phyloP scores from a whole-genome alignment of 2,329 filamentous ascomycete species.

The Colletotrichum filicis region DNA sequence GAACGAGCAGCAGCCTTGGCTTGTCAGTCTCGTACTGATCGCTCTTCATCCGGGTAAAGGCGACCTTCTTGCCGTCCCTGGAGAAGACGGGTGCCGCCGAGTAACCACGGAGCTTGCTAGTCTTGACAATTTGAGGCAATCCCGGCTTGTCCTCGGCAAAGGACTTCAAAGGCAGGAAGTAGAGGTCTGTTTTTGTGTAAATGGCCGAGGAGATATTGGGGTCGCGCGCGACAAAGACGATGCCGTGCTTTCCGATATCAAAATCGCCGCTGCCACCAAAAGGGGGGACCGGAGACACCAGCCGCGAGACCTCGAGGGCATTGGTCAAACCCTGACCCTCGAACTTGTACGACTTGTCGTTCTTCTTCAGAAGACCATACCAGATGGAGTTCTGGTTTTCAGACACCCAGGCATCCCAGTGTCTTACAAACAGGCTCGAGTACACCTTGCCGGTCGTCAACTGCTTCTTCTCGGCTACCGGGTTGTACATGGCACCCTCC shows the following conservation, averaged over 20 bases:
- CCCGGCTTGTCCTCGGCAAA: constrained; percentile 66
- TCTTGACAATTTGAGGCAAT: constrained; percentile 64
- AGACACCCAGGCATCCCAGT: constrained; percentile 83
- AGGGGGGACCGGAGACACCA: constrained; percentile 77
- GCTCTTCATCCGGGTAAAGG: constrained; percentile 82
- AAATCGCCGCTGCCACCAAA: constrained; percentile 87
- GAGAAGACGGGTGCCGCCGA: constrained; percentile 78
- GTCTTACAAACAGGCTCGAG: constrained; percentile 79
- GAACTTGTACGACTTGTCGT: constrained; percentile 53
- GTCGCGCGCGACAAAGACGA: constrained; percentile 82
- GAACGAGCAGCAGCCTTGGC: constrained; percentile 72
- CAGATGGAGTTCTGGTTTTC: constrained; percentile 78
- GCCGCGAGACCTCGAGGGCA: constrained; percentile 67
- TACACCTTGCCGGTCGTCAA: constrained; percentile 77
- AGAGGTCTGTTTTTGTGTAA: constrained; percentile 85
- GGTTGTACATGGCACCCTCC: constrained; percentile 76
- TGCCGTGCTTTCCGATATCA: constrained; percentile 73
- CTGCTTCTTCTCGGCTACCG: constrained; percentile 67
- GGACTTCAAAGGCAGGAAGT: constrained; percentile 73
- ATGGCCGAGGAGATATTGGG: constrained; percentile 76
- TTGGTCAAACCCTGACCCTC: constrained; percentile 65
- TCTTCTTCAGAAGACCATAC: constrained; percentile 70
- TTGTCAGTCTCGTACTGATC: constrained; percentile 86
- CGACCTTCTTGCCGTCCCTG: constrained; percentile 74
- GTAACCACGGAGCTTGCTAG: constrained; percentile 71